Base-by-base conservation (phyloP, 805 yeast species). In the Wickerhamiella brachini region DNA sequence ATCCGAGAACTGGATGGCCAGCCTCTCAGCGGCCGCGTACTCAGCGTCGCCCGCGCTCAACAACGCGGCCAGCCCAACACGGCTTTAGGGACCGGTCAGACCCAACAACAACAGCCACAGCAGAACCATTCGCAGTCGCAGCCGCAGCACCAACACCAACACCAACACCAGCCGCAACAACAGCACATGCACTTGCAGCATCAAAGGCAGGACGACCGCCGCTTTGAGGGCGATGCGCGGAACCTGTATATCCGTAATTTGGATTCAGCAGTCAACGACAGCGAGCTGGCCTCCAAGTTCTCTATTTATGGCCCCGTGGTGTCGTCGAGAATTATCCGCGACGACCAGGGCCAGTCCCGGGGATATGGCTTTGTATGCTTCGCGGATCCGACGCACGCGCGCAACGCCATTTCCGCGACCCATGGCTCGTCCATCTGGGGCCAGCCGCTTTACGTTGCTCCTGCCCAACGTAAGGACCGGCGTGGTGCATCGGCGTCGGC, bases 331-430 rank as follows among this genome's bases (percentile, higher is more conserved):
- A 69, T 79, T 23, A 78, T 79, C 68, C 75, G 79, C 3, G 72
- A 69, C 51, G 71, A 69, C 39, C 52, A 56, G n/a, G 72, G 71
- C 31, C 70, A 70, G 53, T 82, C 90, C 21, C 77, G 80, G 62
- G 89, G 93, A 20, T 85, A 82, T 62, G 94, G 93, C 45, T 85
- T 85, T 69, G 85, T 85, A 50, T 83, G 87, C 66, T 85, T 75
- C 62, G 79, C 78, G 59, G 69, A 69, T 55, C 81, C 84, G 51
- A 69, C 77, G 47, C 76, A 80, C 60, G 93, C 94, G 7, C 75
- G 78, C 47, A 71, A 73, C 59, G 90, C 94, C 15, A 78, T 83
- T 51, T 75, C 77, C 45, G 80, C 74, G 49, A 81, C 76, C 77
- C 76, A 75, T 63, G 81, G 80, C 56, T 69, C 68, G 57, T 73